A percentile compares a stretch with the other conserved stretches of the same genome.
Conservation (phyloP, 768 basidiomycete genomes). For the Arthromyces matolae region DNA sequence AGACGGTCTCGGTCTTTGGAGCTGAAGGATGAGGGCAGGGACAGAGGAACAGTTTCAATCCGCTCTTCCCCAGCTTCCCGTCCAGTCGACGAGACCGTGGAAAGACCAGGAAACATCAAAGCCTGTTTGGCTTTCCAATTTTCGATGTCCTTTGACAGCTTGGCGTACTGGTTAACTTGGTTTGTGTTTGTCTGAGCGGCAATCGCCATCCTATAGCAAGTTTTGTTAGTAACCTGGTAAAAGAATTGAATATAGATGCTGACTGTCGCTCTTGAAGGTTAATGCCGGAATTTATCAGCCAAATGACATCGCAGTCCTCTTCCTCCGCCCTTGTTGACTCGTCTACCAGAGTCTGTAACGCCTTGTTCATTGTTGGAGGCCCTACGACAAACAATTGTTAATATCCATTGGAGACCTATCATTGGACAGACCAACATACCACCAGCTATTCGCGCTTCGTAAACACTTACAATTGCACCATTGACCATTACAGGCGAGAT, state of each 20-base stretch:
- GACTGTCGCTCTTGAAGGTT: too few relatives aligned
- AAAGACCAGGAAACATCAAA: background rate
- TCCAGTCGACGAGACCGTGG: background rate
- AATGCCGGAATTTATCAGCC: too few relatives aligned
- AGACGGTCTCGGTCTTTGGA: background rate
- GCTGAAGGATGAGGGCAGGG: conserved; percentile 19
- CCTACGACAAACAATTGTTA: too few relatives aligned
- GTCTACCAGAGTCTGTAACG: too few relatives aligned
- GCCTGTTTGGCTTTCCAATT: background rate
- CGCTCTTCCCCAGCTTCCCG: background rate
- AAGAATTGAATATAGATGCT: background rate
- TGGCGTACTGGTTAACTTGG: too few relatives aligned
- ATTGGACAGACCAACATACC: too few relatives aligned
- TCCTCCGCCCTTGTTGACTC: too few relatives aligned
- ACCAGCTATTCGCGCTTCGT: background rate
- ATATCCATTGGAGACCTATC: background rate
- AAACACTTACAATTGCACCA: background rate
- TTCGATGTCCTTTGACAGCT: background rate
- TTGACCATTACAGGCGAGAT: background rate
- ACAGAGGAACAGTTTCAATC: conserved; percentile 1
- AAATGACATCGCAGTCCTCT: too few relatives aligned
- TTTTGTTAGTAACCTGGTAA: background rate
- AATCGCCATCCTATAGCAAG: background rate
- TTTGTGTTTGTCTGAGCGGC: background rate
- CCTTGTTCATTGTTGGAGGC: too few relatives aligned